Conservation (phyloP, 805 yeast species). For the Zygotorulaspora chibaensis region DNA sequence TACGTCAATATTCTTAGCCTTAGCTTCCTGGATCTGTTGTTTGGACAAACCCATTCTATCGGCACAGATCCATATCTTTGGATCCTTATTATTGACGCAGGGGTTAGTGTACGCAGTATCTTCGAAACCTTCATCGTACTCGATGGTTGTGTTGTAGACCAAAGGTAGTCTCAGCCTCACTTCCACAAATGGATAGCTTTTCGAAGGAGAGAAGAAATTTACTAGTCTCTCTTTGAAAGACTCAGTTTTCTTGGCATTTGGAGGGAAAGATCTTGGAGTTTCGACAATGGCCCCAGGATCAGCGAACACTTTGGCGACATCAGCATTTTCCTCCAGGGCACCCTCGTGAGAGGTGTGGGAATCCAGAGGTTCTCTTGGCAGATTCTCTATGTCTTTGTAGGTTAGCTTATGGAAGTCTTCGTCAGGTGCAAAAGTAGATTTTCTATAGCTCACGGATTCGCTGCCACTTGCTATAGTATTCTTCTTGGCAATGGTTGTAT, state of each 20-base stretch:
- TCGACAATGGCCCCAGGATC: conserved; percentile 23
- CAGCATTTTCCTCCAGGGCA: conserved; percentile 19
- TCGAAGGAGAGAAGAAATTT: conserved; percentile 46
- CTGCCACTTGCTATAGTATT: conserved; percentile 23
- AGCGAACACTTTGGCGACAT: conserved; percentile 25
- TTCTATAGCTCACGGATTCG: conserved; percentile 25
- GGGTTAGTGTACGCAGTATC: conserved; percentile 34
- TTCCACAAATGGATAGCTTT: conserved; percentile 42
- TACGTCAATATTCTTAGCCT: conserved; percentile 49
- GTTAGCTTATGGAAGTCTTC: conserved; percentile 26
- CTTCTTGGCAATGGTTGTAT: conserved; percentile 17
- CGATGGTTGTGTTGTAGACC: conserved; percentile 32
- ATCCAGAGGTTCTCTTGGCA: conserved; percentile 8
- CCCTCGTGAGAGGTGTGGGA: conserved; percentile 11
- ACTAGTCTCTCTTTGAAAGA: conserved; percentile 19
- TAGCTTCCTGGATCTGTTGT: conserved; percentile 52
- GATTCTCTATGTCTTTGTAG: conserved; percentile 22
- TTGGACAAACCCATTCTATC: conserved; percentile 66
- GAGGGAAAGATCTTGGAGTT: conserved; percentile 26
- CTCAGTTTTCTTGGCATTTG: conserved; percentile 17
- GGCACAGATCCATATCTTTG: conserved; percentile 66
- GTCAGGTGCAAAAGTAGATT: conserved; percentile 32
- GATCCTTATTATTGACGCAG: conserved; percentile 34
- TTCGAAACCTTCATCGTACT: conserved; percentile 32
- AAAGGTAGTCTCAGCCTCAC: conserved; percentile 40